Base-by-base conservation (phyloP, 148 eudicot species). In the Limonium bicolor region DNA sequence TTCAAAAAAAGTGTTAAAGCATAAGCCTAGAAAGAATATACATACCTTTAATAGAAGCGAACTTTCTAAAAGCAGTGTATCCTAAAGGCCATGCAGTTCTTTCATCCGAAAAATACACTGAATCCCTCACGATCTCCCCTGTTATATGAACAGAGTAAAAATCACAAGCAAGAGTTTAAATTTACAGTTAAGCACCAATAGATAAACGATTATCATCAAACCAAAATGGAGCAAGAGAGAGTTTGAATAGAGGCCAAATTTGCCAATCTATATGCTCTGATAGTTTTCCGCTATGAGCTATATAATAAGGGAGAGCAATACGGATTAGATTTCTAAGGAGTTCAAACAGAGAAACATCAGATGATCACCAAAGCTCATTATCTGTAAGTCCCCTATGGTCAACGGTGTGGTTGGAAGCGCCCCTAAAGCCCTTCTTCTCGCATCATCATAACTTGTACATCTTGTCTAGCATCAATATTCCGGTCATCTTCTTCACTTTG, bases 21-120 rank as follows among this genome's bases (percentile, higher is more conserved):
- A 53, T 15, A 16, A 10, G 31, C 27, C 7, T 21, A 41, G 15
- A 31, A 44, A 39, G 40, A n/a, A 18, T 33, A 35, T 14, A 20
- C 12, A 35, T 36, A 72, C 83, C 83, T 72, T 57, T 36, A 45
- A 65, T 31, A 27, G 83, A 76, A 62, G 59, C 44, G 47, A 68
- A 71, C 70, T 59, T 76, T 65, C 83, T 68, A 17, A 57, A 51
- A 62, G 75, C 78, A 62, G 65, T 68, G 56, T 76, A 76, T 19
- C 83, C 83, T 54, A 48, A 62, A 24, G 83, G 83, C 64, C 78
- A 76, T 40, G 56, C 65, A 41, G 44, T 68, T 65, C 29, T 58
- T 17, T 50, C 78, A 53, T 76, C 71, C 21, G 62, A 67, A 43
- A 68, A 68, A 68, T 50, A 54, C 17, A 61, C 60, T 2, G 77